Percentiles rank a stretch among this genome's conserved stretches.
Evolutionary conservation across 2,329 filamentous ascomycete species (phyloP).

Genomic region (Arthrobotrys pseudoclavata): DNA sequence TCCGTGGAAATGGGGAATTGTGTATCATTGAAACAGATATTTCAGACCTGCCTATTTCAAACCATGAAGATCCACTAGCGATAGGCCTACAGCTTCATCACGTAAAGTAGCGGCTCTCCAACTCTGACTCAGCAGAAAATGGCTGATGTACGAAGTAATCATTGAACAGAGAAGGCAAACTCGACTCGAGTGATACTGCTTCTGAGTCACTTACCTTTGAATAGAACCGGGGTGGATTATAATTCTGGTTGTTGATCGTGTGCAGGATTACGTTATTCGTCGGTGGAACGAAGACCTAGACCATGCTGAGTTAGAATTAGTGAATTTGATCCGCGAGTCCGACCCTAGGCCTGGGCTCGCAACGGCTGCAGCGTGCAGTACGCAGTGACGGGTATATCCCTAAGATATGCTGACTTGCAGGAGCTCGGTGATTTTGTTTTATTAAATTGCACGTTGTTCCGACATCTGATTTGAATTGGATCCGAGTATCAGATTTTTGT

Average conservation of each 20-base stretch:
- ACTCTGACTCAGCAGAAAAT: slow-evolving; percentile 1
- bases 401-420: not conserved
- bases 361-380: not conserved
- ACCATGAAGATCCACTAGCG: not conserved
- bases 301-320: not conserved
- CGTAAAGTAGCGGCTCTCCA: not conserved
- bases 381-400: slow-evolving; percentile 7
- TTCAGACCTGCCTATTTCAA: slow-evolving; percentile 38
- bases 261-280: slow-evolving; percentile 18
- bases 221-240: not conserved
- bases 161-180: slow-evolving; percentile 18
- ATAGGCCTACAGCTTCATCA: not conserved
- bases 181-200: not conserved
- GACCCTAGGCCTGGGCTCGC: not conserved
- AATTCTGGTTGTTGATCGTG: slow-evolving; percentile 26
- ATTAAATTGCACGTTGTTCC: not conserved
- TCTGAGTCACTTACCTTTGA: slow-evolving; percentile 9
- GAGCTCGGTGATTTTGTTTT: not conserved
- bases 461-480: not conserved
- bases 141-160: not conserved
- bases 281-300: not conserved
- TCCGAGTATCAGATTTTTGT: not conserved
- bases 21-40: slow-evolving; percentile 1
- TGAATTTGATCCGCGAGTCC: not conserved
- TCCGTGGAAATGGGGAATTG: slow-evolving; percentile 17